Base-by-base conservation (phyloP, 176 grass and related monocot species). In the Leersia perrieri region DNA sequence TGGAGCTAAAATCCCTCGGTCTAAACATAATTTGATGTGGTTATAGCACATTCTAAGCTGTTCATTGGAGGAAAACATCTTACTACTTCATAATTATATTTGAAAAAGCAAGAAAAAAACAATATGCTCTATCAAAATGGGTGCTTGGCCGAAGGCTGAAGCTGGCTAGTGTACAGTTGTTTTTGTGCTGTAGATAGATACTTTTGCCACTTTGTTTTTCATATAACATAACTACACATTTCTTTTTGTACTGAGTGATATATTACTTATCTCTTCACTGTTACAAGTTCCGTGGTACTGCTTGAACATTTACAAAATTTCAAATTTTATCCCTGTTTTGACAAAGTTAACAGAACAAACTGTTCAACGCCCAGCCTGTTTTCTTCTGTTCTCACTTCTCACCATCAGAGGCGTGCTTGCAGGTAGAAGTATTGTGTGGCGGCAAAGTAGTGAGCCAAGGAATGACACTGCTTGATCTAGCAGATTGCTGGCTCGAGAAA, bases 391-490 rank as follows among this genome's bases (percentile, higher is more conserved):
- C 55, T 26, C 5, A 51, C 67, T 49, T 63, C 55, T 26, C 5
- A 51, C 67, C 72, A 82, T 60, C 27, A 11, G 76, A 63, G 87
- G 26, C 30, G 28, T 82, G 44, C 12, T 82, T 86, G 73, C 88
- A 89, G 88, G 78, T 89, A 36, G 73, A 89, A 61, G 57, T 89
- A 28, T 26, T 73, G 66, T 89, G 83, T 1, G 35, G 35, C 35
- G 83, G 88, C 66, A 77, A 61, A 38, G 63, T 22, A 66, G 78
- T 89, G 60, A 81, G n/a, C 78, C 78, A 60, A 49, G 60, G 60
- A 39, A 34, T 73, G 44, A 67, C 78, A 38, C 42, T 89, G 44
- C 88, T 82, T 22, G 88, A 86, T 38, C 36, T 89, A 66, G 67
- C 36, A 22, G 73, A 86, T 23, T 62, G 29, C 78, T 89, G 45